Conservation (phyloP, 371 early-diverging fungal species). For the Rhizopus sp. region DNA sequence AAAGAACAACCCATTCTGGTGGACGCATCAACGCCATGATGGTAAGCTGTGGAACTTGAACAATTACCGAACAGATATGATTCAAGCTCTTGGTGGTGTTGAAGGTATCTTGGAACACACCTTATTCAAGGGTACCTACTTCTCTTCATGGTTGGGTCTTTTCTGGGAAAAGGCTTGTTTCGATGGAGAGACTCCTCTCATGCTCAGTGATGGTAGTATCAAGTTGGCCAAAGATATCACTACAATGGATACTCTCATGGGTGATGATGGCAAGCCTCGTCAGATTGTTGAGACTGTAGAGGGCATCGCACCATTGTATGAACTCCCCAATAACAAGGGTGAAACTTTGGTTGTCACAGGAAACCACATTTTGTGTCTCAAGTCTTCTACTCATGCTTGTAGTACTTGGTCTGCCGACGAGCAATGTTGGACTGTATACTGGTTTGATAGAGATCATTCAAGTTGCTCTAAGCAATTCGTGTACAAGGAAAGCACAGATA, state of each 20-base stretch:
- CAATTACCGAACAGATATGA: slow-evolving; percentile 98
- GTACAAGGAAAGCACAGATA: no score
- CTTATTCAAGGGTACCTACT: slow-evolving; percentile 96
- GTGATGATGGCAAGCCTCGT: slow-evolving; percentile 50
- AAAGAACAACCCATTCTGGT: slow-evolving; percentile 96
- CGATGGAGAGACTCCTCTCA: slow-evolving; percentile 35
- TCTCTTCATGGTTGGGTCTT: slow-evolving; percentile 97
- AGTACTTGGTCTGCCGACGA: slow-evolving; percentile 2
- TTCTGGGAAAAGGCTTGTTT: slow-evolving; percentile 94
- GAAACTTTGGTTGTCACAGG: slow-evolving; percentile 38
- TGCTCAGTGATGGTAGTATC: slow-evolving; percentile 30
- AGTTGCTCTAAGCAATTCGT: slow-evolving; percentile 3
- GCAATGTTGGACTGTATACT: neutral
- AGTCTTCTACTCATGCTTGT: neutral
- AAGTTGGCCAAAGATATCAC: slow-evolving; percentile 33
- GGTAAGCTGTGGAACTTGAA: slow-evolving; percentile 98
- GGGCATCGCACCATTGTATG: slow-evolving; percentile 36
- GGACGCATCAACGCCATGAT: slow-evolving; percentile 94
- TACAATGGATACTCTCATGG: slow-evolving; percentile 45
- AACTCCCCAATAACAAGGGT: slow-evolving; percentile 10
- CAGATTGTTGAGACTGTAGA: slow-evolving; percentile 24
- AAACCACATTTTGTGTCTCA: slow-evolving; percentile 51
- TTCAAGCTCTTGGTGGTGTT: slow-evolving; percentile 97
- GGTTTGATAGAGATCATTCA: neutral
- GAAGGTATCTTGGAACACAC: slow-evolving; percentile 99